phyloP scores from a whole-genome alignment of 257 asterid species.

The Plectranthus barbatus region DNA sequence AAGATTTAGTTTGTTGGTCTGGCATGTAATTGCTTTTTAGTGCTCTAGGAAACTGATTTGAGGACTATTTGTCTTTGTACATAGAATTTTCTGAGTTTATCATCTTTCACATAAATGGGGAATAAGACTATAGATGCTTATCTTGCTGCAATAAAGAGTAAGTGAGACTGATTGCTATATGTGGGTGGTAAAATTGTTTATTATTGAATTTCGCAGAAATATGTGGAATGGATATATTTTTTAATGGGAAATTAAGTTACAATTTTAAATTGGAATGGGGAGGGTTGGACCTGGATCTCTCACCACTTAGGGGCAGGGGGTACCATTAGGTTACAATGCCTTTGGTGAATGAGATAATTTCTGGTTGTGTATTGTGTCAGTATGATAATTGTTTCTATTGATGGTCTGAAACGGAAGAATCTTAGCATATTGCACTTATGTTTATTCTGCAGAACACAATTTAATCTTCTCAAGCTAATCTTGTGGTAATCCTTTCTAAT shows the following conservation, averaged over 20 bases:
- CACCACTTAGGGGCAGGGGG: no score
- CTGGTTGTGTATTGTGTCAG: neutral
- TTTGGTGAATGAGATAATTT: no score
- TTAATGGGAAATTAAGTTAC: no score
- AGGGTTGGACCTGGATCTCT: no score
- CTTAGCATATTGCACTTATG: neutral
- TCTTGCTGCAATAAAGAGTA: neutral
- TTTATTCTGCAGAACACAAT: neutral
- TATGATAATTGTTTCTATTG: neutral
- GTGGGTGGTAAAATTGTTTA: neutral
- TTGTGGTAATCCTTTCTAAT: neutral
- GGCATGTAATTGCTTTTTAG: neutral
- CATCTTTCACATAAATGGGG: neutral
- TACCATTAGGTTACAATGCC: no score
- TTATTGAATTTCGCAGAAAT: neutral
- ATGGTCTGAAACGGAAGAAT: neutral
- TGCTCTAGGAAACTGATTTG: neutral
- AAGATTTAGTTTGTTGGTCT: neutral
- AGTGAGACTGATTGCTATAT: neutral
- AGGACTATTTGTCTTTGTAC: constrained; percentile 3
- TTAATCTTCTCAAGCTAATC: neutral
- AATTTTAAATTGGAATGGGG: no score
- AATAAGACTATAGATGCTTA: neutral
- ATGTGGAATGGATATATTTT: no score
- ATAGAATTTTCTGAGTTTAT: neutral